Evolutionary conservation across 106 monocot genomes (phyloP).

Genomic region (Triglochin maritima): DNA sequence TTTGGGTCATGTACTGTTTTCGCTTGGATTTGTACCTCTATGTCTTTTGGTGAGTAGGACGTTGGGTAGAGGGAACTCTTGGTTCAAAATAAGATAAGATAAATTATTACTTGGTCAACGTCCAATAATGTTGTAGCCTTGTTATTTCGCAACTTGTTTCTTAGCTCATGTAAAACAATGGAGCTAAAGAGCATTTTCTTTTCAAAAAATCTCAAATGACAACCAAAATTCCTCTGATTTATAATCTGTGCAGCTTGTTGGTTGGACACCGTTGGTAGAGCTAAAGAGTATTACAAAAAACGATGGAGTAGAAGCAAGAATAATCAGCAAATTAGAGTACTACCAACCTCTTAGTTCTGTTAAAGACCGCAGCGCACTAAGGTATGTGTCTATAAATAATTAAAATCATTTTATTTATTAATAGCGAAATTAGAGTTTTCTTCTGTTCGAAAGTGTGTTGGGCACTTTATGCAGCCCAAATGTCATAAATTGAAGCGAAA

Average conservation of each 20-base stretch:
- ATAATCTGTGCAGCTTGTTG: conserved; percentile 47
- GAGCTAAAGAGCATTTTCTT: too few relatives aligned
- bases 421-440: not conserved
- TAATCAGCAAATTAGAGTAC: conserved; percentile 66
- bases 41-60: too few relatives aligned
- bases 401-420: not conserved
- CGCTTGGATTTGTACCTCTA: too few relatives aligned
- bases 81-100: too few relatives aligned
- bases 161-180: too few relatives aligned
- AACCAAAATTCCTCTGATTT: not conserved
- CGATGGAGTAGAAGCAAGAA: conserved; percentile 39
- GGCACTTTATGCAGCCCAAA: not conserved
- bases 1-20: too few relatives aligned
- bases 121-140: too few relatives aligned
- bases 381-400: conserved; percentile 20
- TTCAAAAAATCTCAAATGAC: too few relatives aligned
- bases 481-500: too few relatives aligned
- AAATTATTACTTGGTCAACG: too few relatives aligned
- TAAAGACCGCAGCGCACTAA: conserved; percentile 71
- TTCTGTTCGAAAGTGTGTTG: not conserved
- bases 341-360: conserved; percentile 84
- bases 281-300: conserved; percentile 38
- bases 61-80: too few relatives aligned
- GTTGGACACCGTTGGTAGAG: conserved; percentile 84
- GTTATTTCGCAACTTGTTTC: too few relatives aligned